These are phyloP conservation scores for Globisporangium radiosum DNA, from an alignment of 352 stramenopile species.

Conservation along the genomic window DNA sequence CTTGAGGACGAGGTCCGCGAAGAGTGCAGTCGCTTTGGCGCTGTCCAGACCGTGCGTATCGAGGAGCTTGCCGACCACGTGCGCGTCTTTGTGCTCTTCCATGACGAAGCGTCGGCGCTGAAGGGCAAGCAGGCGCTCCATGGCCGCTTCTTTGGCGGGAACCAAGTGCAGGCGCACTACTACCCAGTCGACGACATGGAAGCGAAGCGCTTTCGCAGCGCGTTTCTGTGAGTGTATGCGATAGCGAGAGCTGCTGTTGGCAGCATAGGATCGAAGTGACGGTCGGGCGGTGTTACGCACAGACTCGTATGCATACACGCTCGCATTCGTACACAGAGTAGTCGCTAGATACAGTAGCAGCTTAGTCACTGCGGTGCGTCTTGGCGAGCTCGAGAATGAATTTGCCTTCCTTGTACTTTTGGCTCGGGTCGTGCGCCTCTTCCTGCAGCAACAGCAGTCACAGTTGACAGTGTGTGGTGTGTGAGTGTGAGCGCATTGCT, in stretches of 20 bases:
- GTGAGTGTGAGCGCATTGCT: slow-evolving; percentile 1
- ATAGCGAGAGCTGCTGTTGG: no score
- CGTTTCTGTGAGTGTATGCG: slow-evolving; percentile 32
- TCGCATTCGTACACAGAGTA: background rate
- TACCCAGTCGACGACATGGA: slow-evolving; percentile 45
- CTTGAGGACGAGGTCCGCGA: slow-evolving; percentile 57
- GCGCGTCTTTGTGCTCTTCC: slow-evolving; percentile 74
- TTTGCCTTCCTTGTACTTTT: slow-evolving; percentile 97
- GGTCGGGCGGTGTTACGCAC: no score
- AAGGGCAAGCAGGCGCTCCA: slow-evolving; percentile 57
- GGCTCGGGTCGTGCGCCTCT: slow-evolving; percentile 87
- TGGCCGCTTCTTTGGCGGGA: slow-evolving; percentile 70
- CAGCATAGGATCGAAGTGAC: no score
- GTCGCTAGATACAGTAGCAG: background rate
- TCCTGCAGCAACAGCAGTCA: slow-evolving; percentile 30
- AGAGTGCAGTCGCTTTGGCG: slow-evolving; percentile 62
- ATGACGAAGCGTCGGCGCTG: slow-evolving; percentile 28
- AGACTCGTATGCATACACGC: background rate
- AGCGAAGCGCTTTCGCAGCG: slow-evolving; percentile 38
- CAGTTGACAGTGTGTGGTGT: slow-evolving; percentile 4
- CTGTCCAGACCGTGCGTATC: slow-evolving; percentile 48
- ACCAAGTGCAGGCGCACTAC: slow-evolving; percentile 61
- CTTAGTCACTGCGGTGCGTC: slow-evolving; percentile 38
- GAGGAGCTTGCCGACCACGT: slow-evolving; percentile 62
- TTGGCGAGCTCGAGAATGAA: slow-evolving; percentile 96